Evolutionary conservation across 805 yeast species (phyloP), one percentile per base, ranked within the genome.

Genomic region (Pichia sporocuriosa): DNA sequence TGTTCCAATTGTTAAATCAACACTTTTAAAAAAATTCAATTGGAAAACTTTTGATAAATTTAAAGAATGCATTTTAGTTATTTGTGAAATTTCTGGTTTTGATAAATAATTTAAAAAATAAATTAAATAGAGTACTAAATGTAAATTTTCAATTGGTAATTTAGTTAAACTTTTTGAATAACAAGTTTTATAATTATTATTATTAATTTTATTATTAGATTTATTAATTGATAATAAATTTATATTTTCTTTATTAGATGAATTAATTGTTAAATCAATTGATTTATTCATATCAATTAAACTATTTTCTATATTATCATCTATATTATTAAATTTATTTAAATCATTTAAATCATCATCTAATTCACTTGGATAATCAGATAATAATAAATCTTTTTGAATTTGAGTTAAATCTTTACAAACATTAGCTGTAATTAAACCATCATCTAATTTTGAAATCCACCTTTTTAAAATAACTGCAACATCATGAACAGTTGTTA

Each of bases 1-100:
- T 45, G 48, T 9, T 42, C 40, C n/a, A 37, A 43, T 15, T 9
- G 43, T 34, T 11, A 57, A 34, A 39, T 59, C 64, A 37, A 59
- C 61, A 33, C 54, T 53, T 34, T 60, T 61, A 47, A 66, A 66
- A 17, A 65, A 56, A 39, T 61, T 55, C 17, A 63, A 52, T 46
- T 66, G 70, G 47, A 66, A 63, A 40, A 66, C 59, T 40, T 65
- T 66, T 7, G 69, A 56, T 26, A 66, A 38, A 40, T 65, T 66
- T 15, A 54, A 51, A 3, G 66, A 42, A 19, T 61, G 53, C 70
- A 66, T 66, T 45, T 61, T 62, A 13, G 70, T 66, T 26, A 53
- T 50, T 19, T 48, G 42, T 21, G 53, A 56, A 7, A 52, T 39
- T 11, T 51, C 49, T 4, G 56, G 56, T 20, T 42, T 35, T 8